A percentile compares a stretch with the other conserved stretches of the same genome.
Evolutionary conservation across 805 yeast genomes (phyloP).

Genomic region (Monosporozyma siamensis): DNA sequence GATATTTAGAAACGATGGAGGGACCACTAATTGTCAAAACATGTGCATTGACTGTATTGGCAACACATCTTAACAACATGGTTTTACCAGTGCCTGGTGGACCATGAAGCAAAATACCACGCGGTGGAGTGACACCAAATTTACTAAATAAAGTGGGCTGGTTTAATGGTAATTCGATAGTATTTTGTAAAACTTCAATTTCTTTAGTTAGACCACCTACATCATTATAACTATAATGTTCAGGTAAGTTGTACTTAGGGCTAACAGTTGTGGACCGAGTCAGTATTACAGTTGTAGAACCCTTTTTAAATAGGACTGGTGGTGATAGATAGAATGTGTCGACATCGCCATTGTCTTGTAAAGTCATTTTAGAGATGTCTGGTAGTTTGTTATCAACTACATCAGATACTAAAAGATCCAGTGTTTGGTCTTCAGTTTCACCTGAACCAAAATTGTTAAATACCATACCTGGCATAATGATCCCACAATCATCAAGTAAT

Average conservation of each 20-base stretch:
- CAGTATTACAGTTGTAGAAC: slow-evolving; percentile 23
- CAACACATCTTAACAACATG: slow-evolving; percentile 73
- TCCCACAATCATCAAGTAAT: slow-evolving; percentile 44
- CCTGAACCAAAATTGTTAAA: slow-evolving; percentile 21
- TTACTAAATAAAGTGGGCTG: slow-evolving; percentile 67
- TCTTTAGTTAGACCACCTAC: slow-evolving; percentile 76
- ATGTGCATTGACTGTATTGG: slow-evolving; percentile 72
- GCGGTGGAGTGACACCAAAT: slow-evolving; percentile 86
- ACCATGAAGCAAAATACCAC: slow-evolving; percentile 90
- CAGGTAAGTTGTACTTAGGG: slow-evolving; percentile 38
- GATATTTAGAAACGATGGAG: slow-evolving; percentile 80
- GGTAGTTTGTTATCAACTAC: slow-evolving; percentile 31
- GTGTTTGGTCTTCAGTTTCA: slow-evolving; percentile 3
- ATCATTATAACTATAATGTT: slow-evolving; percentile 36
- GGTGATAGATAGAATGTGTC: slow-evolving; percentile 35
- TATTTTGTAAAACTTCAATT: slow-evolving; percentile 48
- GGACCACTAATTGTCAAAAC: slow-evolving; percentile 83
- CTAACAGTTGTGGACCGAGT: slow-evolving; percentile 22
- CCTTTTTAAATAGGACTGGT: slow-evolving; percentile 36
- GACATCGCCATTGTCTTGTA: slow-evolving; percentile 11
- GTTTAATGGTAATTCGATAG: slow-evolving; percentile 72
- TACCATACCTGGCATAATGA: slow-evolving; percentile 49
- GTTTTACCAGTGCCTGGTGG: slow-evolving; percentile 98
- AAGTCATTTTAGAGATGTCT: slow-evolving; percentile 31
- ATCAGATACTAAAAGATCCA: slow-evolving; percentile 19